These are phyloP conservation scores for Ceriops decandra DNA, from an alignment of 345 rosid genomes.

Conservation along the genomic window DNA sequence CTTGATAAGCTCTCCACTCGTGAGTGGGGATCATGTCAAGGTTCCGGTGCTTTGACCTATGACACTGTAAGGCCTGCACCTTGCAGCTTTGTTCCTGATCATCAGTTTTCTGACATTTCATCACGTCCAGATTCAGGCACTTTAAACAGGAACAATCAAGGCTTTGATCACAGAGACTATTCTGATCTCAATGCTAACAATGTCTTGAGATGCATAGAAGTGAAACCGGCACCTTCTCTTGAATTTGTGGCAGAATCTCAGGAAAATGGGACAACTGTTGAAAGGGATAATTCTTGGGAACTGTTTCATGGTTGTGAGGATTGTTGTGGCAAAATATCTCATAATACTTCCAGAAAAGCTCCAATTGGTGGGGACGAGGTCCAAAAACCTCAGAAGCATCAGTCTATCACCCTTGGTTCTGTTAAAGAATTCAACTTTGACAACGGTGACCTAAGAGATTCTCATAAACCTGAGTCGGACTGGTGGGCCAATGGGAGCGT, in stretches of 20 bases:
- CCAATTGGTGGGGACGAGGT: slow-evolving; percentile 26
- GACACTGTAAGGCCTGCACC: slow-evolving; percentile 42
- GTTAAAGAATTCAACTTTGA: slow-evolving; percentile 68
- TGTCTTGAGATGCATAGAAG: slow-evolving; percentile 42
- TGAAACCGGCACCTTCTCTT: slow-evolving; percentile 40
- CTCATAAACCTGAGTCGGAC: slow-evolving; percentile 34
- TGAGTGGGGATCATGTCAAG: slow-evolving; percentile 40
- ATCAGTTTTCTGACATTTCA: slow-evolving; percentile 28
- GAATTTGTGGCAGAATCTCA: slow-evolving; percentile 24
- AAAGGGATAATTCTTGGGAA: slow-evolving; percentile 22
- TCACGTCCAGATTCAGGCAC: slow-evolving; percentile 18
- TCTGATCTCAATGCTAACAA: slow-evolving; percentile 55
- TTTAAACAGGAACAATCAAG: slow-evolving; percentile 23
- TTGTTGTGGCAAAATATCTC: slow-evolving; percentile 32
- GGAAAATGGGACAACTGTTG: slow-evolving; percentile 24
- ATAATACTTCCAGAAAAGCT: slow-evolving; percentile 25
- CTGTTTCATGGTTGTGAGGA: slow-evolving; percentile 10
- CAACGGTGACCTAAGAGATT: slow-evolving; percentile 46
- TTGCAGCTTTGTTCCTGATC: slow-evolving; percentile 29
- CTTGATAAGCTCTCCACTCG: slow-evolving; percentile 42
- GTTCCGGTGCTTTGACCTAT: slow-evolving; percentile 51
- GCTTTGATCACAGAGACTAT: slow-evolving; percentile 44
- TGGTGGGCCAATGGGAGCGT: slow-evolving; percentile 58
- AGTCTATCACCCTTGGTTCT: slow-evolving; percentile 50
- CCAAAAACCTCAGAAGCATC: slow-evolving; percentile 39